Conservation (phyloP, 2,329 filamentous ascomycete genomes). For the Diaporthe velutina region DNA sequence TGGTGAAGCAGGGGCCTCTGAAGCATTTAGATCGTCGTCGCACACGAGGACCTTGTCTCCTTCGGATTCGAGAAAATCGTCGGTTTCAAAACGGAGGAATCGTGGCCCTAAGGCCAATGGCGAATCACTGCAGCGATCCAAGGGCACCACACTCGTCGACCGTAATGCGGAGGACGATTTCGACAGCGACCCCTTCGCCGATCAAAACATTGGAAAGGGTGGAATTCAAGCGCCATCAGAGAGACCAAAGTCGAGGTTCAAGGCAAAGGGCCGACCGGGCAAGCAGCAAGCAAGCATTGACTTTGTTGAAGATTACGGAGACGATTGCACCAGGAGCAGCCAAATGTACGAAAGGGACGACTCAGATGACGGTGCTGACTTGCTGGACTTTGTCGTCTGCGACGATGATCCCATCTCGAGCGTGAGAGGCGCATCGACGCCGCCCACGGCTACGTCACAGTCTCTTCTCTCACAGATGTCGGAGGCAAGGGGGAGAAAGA, state of each 20-base stretch:
- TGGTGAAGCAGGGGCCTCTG: constrained; percentile 33
- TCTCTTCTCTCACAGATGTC: not conserved
- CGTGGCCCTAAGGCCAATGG: constrained; percentile 2
- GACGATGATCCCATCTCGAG: constrained; percentile 52
- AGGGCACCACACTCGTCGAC: constrained; percentile 24
- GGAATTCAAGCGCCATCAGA: not conserved
- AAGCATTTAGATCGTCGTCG: not conserved
- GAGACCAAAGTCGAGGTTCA: constrained; percentile 8
- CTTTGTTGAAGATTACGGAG: constrained; percentile 62
- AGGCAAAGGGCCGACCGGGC: not conserved
- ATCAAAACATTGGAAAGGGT: constrained; percentile 32
- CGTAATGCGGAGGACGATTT: constrained; percentile 31
- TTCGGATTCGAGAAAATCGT: not conserved
- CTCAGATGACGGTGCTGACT: constrained; percentile 62
- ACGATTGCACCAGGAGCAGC: constrained; percentile 65
- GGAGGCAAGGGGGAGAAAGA: not conserved
- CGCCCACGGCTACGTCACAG: constrained; percentile 16
- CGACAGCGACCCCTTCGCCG: constrained; percentile 23
- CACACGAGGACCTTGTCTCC: constrained; percentile 38
- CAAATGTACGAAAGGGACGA: constrained; percentile 60
- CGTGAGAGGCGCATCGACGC: constrained; percentile 21
- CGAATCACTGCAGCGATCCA: not conserved
- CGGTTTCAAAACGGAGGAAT: constrained; percentile 37
- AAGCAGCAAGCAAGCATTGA: constrained; percentile 41
- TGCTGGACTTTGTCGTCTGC: constrained; percentile 69